Percentiles rank a stretch among this genome's conserved stretches.
These are phyloP conservation scores for Backusella psychrophila DNA, from an alignment of 192 early-diverging fungal genomes.

Conservation along the genomic window DNA sequence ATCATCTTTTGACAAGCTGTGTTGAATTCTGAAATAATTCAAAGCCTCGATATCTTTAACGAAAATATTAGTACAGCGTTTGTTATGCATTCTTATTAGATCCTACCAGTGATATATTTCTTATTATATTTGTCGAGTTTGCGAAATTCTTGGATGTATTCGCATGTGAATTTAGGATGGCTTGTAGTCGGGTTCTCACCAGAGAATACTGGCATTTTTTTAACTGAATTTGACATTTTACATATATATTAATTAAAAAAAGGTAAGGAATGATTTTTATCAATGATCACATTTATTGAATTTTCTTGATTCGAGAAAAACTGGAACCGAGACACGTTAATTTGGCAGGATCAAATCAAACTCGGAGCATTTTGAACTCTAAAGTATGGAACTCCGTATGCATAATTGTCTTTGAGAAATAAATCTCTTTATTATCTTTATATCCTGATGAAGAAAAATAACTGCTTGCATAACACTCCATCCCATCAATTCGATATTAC, in stretches of 20 bases:
- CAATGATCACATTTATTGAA: not conserved
- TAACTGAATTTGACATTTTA: not conserved
- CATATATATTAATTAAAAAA: not conserved
- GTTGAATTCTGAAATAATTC: not conserved
- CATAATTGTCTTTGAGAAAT: not conserved
- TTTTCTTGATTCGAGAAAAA: not conserved
- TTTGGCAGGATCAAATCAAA: not conserved
- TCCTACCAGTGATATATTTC: not conserved
- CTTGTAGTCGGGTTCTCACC: not conserved
- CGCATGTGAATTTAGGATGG: not conserved
- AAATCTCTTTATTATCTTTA: not conserved
- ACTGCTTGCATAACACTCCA: too few relatives aligned
- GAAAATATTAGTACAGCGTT: not conserved
- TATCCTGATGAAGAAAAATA: constrained; percentile 7
- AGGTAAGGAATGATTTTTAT: not conserved
- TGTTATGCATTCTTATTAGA: not conserved
- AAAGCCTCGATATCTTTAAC: not conserved
- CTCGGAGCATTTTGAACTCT: not conserved
- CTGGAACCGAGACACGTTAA: not conserved
- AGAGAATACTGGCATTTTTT: not conserved
- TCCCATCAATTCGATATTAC: too few relatives aligned
- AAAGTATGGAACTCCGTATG: not conserved
- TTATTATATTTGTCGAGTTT: not conserved
- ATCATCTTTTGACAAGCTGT: not conserved
- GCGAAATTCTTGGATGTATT: not conserved